Base-by-base conservation (phyloP, 2,329 filamentous ascomycete species). In the Ceratocystis ficicola region DNA sequence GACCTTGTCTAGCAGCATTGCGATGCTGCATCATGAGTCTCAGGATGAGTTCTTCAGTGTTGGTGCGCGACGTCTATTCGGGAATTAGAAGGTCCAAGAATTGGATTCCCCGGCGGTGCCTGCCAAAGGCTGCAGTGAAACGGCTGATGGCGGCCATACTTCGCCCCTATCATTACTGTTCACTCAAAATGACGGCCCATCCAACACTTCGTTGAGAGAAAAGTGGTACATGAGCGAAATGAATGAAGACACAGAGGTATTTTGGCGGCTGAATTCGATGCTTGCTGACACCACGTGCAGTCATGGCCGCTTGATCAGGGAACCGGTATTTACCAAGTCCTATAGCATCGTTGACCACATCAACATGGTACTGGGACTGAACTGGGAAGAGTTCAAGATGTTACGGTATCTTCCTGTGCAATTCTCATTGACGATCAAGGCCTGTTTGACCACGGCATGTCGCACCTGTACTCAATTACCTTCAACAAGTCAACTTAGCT, bases 151-250 rank as follows among this genome's bases (percentile, higher is more conserved):
- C 6, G 2, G 17, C 15, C 28, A 6, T 32, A 30, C 12, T 25
- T 59, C 55, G 8, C 28, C 30, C 25, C n/a, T 59, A 10, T 59
- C 55, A n/a, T 59, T 59, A 30, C 30, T 59, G 28, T 30, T 59
- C 15, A 59, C 25, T 8, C 5, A 32, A 25, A n/a, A 25, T 25
- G 55, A 59, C 8, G 28, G 10, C 7, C n/a, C 17, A 5, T 3
- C 28, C n/a, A 17, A 59, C 55, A 36, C 8, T 4, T 28, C 20
- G 15, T 15, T 1, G 12, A 17, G 30, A 28, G 30, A 28, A 6
- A 59, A 59, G n/a, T 59, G 55, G 55, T 59, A 59, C 17, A 17
- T 59, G 55, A 59, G 30, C n/a, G 55, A 59, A 36, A 30, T 59
- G 28, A 59, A 59, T 30, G 17, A 59, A 36, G 55, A 59, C 28